Evolutionary conservation across 2,329 filamentous ascomycete species (phyloP).

Genomic region (Aspergillus sp.): DNA sequence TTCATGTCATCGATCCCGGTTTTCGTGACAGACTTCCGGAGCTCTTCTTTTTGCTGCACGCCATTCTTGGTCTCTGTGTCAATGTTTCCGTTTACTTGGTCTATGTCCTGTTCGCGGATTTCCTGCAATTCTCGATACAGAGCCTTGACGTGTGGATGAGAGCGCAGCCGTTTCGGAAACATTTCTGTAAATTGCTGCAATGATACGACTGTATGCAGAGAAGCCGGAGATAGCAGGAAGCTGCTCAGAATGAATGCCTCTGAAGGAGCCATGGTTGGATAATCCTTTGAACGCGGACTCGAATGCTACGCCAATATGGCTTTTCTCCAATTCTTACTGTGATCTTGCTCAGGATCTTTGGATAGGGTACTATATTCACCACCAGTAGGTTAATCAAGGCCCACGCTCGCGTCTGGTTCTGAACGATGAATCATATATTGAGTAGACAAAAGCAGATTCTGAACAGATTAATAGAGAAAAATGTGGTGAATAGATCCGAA

Average conservation of each 20-base stretch:
- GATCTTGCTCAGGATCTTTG: too few relatives aligned
- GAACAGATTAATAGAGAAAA: neutral
- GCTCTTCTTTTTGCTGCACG: constrained; percentile 31
- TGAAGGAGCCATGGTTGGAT: constrained; percentile 56
- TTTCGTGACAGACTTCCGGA: constrained; percentile 25
- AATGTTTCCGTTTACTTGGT: constrained; percentile 53
- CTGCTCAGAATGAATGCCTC: constrained; percentile 67
- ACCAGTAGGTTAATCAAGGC: too few relatives aligned
- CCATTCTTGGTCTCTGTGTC: constrained; percentile 30
- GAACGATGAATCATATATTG: too few relatives aligned
- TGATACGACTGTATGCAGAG: constrained; percentile 64
- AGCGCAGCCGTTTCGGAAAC: constrained; percentile 61
- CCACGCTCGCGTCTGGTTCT: too few relatives aligned
- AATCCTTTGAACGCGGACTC: too few relatives aligned
- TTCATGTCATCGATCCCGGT: constrained; percentile 27
- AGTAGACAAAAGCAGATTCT: neutral
- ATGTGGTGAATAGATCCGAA: neutral
- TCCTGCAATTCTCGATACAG: constrained; percentile 75
- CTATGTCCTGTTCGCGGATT: constrained; percentile 60
- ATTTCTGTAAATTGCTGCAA: constrained; percentile 66
- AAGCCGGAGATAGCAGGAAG: constrained; percentile 69
- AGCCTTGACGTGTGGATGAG: constrained; percentile 57
- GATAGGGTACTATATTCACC: too few relatives aligned
- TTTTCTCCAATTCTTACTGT: too few relatives aligned
- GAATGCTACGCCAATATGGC: too few relatives aligned